Base-by-base conservation (phyloP, 345 rosid species). In the Combretum micranthum region DNA sequence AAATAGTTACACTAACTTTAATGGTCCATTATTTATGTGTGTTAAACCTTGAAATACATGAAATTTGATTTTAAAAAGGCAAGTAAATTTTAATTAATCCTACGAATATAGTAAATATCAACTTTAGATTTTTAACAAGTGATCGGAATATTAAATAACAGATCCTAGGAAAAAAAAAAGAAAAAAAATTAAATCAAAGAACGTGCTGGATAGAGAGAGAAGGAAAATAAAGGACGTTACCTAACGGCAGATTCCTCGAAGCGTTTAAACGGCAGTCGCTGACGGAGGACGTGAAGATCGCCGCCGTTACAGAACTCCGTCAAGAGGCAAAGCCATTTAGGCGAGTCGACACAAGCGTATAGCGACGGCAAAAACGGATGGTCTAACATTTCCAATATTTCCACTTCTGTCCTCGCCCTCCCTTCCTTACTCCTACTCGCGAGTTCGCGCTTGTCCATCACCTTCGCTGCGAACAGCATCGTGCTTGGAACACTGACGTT, bases 261-360 rank as follows among this genome's bases (percentile, higher is more conserved):
- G 13, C 93, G 93, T 70, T 83, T 88, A 62, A 56, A 59, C 10
- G 82, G 73, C 65, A 84, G 96, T 57, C 84, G 86, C 61, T 88
- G 96, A 47, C 96, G 89, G 80, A 92, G 95, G 56, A 92, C 90
- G 59, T 92, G 96, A 58, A 92, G 96, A 77, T 92, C 98, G n/a
- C 96, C 98, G 68, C 96, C 93, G 64, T 88, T 80, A 54, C 98
- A 88, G 66, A 92, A 88, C 86, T 92, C 95, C 49, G 95, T 92
- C 13, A 92, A 68, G 26, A 92, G 72, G 62, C 98, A 92, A 45
- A 86, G 80, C 93, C 95, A 92, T 55, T 83, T 77, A 11, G 77
- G 84, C 7, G 93, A 80, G 52, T 92, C 98, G 0, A 92, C 70
- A 48, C 77, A 66, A 15, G 89, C 93, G 75, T 74, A 77, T 45